Evolutionary conservation across 2,329 filamentous ascomycete species (phyloP).

Genomic region (Fusarium drepaniforme): DNA sequence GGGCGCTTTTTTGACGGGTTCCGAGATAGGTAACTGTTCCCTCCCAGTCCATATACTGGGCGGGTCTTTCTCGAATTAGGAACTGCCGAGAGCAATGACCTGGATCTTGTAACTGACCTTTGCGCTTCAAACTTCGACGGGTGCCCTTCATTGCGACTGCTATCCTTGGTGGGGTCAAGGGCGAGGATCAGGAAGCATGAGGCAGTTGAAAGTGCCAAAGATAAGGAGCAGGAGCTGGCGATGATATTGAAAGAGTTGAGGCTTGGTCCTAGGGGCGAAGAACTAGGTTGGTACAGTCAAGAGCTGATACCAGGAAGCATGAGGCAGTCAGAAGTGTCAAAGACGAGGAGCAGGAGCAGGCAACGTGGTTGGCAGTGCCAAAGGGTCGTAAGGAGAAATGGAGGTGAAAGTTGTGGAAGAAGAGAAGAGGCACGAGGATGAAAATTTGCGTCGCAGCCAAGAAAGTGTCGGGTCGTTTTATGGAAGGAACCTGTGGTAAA

Average conservation of each 20-base stretch:
- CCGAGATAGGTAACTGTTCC: not conserved
- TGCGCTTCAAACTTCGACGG: not conserved
- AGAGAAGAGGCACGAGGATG: not conserved
- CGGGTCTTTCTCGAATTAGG: not conserved
- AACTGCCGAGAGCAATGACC: not conserved
- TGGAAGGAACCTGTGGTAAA: not conserved
- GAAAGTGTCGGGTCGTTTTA: not conserved
- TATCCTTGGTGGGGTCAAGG: not conserved
- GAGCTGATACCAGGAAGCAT: no score
- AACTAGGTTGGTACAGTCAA: no score
- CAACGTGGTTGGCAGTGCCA: not conserved
- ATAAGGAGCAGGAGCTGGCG: not conserved
- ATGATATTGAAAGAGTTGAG: no score
- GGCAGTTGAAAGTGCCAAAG: not conserved
- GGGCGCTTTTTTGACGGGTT: not conserved
- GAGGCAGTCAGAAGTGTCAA: no score
- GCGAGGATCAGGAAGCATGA: no score
- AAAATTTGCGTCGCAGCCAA: not conserved
- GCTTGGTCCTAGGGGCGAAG: no score
- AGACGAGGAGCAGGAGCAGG: not conserved
- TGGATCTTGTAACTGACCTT: not conserved
- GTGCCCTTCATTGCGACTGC: not conserved
- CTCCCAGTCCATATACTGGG: not conserved
- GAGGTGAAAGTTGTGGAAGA: not conserved
- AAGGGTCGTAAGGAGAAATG: not conserved